A percentile compares a stretch with the other conserved stretches of the same genome.
phyloP scores from a whole-genome alignment of 805 yeast species.

The Isabelozyma rhagii region DNA sequence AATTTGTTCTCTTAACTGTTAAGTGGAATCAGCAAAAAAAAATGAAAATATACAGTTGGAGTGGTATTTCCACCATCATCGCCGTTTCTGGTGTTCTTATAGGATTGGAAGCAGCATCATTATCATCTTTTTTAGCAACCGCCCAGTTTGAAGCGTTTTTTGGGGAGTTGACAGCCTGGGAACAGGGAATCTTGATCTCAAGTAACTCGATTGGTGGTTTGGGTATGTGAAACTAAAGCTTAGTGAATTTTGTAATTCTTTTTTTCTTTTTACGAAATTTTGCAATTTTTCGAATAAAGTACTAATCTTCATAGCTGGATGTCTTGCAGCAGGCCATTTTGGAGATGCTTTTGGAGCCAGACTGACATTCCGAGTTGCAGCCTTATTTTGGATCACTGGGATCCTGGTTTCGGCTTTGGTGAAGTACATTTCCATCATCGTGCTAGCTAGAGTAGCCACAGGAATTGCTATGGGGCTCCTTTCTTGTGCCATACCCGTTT shows the following conservation, averaged over 20 bases:
- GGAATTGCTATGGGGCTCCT: slow-evolving; percentile 32
- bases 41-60: neutral
- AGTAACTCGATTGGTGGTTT: slow-evolving; percentile 35
- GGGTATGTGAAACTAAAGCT: slow-evolving; percentile 12
- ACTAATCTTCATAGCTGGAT: slow-evolving; percentile 21
- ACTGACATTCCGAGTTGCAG: slow-evolving; percentile 17
- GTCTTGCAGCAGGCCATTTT: slow-evolving; percentile 24
- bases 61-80: slow-evolving; percentile 12
- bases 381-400: slow-evolving; percentile 27
- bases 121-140: slow-evolving; percentile 17
- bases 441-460: slow-evolving; percentile 25
- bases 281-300: neutral
- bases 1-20: neutral
- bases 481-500: slow-evolving; percentile 28
- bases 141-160: slow-evolving; percentile 16
- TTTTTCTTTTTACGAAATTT: neutral
- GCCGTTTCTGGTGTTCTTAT: slow-evolving; percentile 25
- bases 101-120: slow-evolving; percentile 26
- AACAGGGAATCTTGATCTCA: slow-evolving; percentile 21
- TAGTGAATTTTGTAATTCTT: neutral
- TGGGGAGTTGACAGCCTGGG: slow-evolving; percentile 16
- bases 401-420: slow-evolving; percentile 20
- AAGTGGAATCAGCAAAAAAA: too few species aligned
- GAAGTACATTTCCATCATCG: slow-evolving; percentile 19
- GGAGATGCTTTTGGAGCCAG: slow-evolving; percentile 28